These are phyloP conservation scores for Amylostereum areolatum DNA, from an alignment of 1,284 basidiomycete species.

Conservation along the genomic window DNA sequence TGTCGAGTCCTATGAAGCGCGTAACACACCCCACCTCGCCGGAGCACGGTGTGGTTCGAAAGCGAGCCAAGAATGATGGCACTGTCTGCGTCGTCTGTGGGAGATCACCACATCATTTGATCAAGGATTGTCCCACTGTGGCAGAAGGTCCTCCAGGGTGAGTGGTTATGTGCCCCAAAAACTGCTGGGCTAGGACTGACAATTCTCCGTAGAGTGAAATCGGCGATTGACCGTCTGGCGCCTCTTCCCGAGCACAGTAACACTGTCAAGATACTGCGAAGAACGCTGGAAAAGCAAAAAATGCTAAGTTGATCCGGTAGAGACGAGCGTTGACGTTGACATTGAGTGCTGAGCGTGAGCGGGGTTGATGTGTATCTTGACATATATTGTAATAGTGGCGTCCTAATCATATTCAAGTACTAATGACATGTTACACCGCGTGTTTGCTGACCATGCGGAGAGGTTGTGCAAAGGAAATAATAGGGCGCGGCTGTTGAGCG, in stretches of 20 bases:
- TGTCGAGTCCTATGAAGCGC: too few relatives aligned
- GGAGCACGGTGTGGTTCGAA: too few relatives aligned
- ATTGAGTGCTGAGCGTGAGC: background rate
- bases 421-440: too few relatives aligned
- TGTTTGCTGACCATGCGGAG: too few relatives aligned
- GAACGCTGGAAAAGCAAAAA: constrained; percentile 32
- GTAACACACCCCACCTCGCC: too few relatives aligned
- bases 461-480: too few relatives aligned
- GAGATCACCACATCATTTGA: constrained; percentile 33
- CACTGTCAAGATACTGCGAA: constrained; percentile 36
- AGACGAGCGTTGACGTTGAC: background rate
- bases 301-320: background rate
- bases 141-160: constrained; percentile 45
- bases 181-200: background rate
- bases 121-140: constrained; percentile 49
- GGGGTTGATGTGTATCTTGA: too few relatives aligned
- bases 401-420: too few relatives aligned
- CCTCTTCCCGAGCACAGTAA: constrained; percentile 29
- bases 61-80: constrained; percentile 34
- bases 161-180: constrained; percentile 5
- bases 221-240: constrained; percentile 43
- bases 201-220: constrained; percentile 33
- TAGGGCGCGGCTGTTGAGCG: too few relatives aligned
- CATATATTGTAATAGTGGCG: too few relatives aligned
- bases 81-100: constrained; percentile 41